Base-by-base conservation (phyloP, 805 yeast species). In the Ogataea pini region DNA sequence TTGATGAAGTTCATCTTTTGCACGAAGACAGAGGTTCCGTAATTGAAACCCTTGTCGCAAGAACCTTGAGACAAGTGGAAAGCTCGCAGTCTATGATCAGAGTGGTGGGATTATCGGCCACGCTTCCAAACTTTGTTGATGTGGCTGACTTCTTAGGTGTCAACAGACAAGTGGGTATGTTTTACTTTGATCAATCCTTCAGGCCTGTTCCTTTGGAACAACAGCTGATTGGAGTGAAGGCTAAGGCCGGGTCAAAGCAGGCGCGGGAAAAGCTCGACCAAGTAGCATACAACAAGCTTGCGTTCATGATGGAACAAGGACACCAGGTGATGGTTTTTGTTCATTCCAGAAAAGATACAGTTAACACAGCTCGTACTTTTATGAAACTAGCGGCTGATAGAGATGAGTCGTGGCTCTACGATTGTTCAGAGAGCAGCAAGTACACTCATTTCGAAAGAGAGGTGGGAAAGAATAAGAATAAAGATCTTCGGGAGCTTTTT, bases 11-110 rank as follows among this genome's bases (percentile, higher is more conserved):
- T 0, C 99, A 94, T 75, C 72, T 94, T 61, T 75, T 94, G 45
- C 98, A 94, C 59, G 99, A 94, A 78, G 99, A 94, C 47, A 81
- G 99, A 72, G 99, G 99, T 59, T 89, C 97, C 7, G 99, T 94
- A 6, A 89, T 94, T 53, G 99, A 94, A 66, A 90, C 97, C 0
- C 72, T 91, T 44, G 97, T 91, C 3, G 96, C 97, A 0, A 80
- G 98, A 68, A 94, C 99, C 0, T 75, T 91, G 51, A 74, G 99
- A 49, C 97, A 91, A 62, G 98, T 94, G 4, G 99, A 94, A 64
- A 82, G 95, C 51, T 80, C 96, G 0, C 99, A 94, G 64, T 83
- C 88, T 43, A 85, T 91, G 91, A 91, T 92, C 54, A 73, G 97
- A 58, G 89, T 92, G n/a, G 82, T 90, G 22, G 98, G 97, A 56